Base-by-base conservation (phyloP, 2,329 filamentous ascomycete species). In the Colletotrichum camelliae region DNA sequence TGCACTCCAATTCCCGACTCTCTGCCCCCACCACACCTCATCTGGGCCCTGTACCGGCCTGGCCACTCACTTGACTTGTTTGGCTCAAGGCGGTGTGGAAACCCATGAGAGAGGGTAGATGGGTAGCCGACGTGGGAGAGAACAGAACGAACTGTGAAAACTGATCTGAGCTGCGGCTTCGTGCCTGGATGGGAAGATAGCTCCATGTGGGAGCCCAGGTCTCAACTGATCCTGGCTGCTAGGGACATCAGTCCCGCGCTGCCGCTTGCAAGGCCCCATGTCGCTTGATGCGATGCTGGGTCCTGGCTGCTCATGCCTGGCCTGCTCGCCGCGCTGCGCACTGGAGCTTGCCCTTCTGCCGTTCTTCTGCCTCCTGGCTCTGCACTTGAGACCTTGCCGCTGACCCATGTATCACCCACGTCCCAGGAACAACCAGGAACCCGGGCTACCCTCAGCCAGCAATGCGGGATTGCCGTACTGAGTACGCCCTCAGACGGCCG, bases 351-450 rank as follows among this genome's bases (percentile, higher is more conserved):
- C 33, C 27, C 52, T 55, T 69, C 71, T 71, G 60, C 66, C 31
- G 43, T 66, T 24, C 24, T 67, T 35, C 55, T 72, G 70, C 65
- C 58, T 67, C 74, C 58, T 61, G 58, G 16, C n/a, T 18, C 33
- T 67, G 60, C 35, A 72, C 52, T 71, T 67, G 68, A 72, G 72
- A 75, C 72, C 68, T 67, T 66, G 70, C 74, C 74, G 48, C 55
- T 48, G 43, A 58, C 73, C 74, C 74, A 75, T 70, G 77, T 77
- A 67, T 75, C 75, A 76, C 67, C 77, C 77, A 70, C 70, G 72
- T 71, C 70, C 76, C 67, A 64, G 35, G 75, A 55, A 60, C 58
- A 61, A 78, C 77, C 77, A 78, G 75, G 72, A 72, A 72, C 68
- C 70, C 39, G 72, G 75, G 77, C 72, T 62, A n/a, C 33, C 37